Base-by-base conservation (phyloP, 2,329 filamentous ascomycete species). In the Pseudogymnoascus sp. region DNA sequence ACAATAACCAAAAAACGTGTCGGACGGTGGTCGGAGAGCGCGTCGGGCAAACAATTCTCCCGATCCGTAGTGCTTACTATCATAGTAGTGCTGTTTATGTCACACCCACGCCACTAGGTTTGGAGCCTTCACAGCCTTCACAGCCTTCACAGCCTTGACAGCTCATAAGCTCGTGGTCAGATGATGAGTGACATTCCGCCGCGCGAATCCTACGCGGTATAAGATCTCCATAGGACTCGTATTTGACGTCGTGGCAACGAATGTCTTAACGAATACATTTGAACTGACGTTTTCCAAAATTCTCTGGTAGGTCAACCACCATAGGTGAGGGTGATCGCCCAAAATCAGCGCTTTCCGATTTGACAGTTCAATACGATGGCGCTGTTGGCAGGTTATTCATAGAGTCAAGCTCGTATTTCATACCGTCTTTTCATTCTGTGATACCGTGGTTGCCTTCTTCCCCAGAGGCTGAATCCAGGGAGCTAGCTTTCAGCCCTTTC, bases 331-430 rank as follows among this genome's bases (percentile, higher is more conserved):
- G 10, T 33, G 50, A 57, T 57, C 50, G 50, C 26, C 28, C 4
- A 33, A 57, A 57, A 19, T n/a, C 47, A 57, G 10, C 10, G 50
- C 50, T 13, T 19, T 57, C 50, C 50, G 50, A 57, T 57, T 57
- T 57, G 50, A 57, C 28, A 4, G 26, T 28, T 10, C 10, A 19
- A 57, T 57, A 57, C n/a, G 50, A 33, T 57, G 50, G 50, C 26
- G 50, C 26, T 57, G 50, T 57, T 57, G 50, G 50, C 50, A 57
- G 50, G 50, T 57, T 57, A 57, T 57, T 57, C 50, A 57, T 57
- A 57, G 50, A 57, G n/a, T 57, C 50, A 33, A 57, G 50, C 50
- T 57, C 50, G 50, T 57, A 57, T 57, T 57, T 15, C 50, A 19
- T 57, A 33, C 50, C n/a, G 5, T 19, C 28, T 33, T 57, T 33